phyloP scores from a whole-genome alignment of 129 eudicot genomes.

The carrot (Daucus carota) region DNA sequence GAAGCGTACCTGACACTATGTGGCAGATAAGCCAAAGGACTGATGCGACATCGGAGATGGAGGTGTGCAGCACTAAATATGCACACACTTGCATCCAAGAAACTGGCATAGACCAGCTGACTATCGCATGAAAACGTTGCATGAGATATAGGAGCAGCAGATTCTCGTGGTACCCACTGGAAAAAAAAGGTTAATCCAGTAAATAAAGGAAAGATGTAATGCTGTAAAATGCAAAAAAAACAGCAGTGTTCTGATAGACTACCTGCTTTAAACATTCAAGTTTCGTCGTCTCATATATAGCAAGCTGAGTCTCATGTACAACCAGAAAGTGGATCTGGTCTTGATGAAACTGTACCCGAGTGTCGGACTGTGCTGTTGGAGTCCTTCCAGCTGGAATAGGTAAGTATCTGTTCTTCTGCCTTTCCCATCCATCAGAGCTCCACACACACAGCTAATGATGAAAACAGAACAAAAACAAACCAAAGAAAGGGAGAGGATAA shows the following conservation, averaged over 20 bases:
- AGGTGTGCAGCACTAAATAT: conserved; percentile 68
- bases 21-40: conserved; percentile 68
- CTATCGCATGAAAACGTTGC: conserved; percentile 91
- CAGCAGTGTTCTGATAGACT: background rate
- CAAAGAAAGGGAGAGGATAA: background rate
- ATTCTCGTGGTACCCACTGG: conserved; percentile 85
- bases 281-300: conserved; percentile 73
- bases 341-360: conserved; percentile 89
- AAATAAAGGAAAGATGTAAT: background rate
- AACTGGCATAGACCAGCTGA: conserved; percentile 71
- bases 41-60: conserved; percentile 60
- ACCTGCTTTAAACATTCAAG: conserved; percentile 85
- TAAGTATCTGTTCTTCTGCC: conserved; percentile 52
- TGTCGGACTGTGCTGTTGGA: conserved; percentile 53
- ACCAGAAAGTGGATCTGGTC: conserved; percentile 80
- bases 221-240: background rate
- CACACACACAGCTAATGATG: conserved; percentile 68
- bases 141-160: conserved; percentile 68
- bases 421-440: conserved; percentile 90
- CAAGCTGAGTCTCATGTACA: conserved; percentile 86
- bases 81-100: conserved; percentile 69
- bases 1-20: conserved; percentile 51
- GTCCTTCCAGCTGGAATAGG: conserved; percentile 67
- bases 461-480: background rate
- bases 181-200: background rate